Conservation (phyloP, 163 green algal species). For the Trebouxiophyceae sp. region DNA sequence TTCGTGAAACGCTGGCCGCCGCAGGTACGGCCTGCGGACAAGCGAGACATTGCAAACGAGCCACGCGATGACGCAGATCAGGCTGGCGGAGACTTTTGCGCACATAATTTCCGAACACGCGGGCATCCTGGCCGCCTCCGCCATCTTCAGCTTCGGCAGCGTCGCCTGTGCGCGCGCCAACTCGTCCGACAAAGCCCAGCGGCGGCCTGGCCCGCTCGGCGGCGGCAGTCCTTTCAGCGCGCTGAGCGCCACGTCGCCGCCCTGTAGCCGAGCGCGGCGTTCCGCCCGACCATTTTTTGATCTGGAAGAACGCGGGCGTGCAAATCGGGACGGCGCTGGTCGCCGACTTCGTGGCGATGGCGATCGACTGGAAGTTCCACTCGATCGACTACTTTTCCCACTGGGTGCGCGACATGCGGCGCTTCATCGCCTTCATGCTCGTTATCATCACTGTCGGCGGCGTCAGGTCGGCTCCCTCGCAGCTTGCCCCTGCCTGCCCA, state of each 20-base stretch:
- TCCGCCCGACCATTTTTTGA: conserved; percentile 13
- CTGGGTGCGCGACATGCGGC: conserved; percentile 7
- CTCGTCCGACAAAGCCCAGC: no score
- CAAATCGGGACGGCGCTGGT: conserved; percentile 24
- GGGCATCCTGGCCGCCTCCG: conserved; percentile 32
- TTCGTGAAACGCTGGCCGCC: no score
- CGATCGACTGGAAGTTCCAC: conserved; percentile 31
- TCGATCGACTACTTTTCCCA: conserved; percentile 23
- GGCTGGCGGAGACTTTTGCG: conserved; percentile 15
- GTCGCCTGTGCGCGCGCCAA: no score
- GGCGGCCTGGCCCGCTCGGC: conserved; percentile 21
- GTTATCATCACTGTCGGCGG: conserved; percentile 20
- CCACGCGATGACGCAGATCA: conserved; percentile 13
- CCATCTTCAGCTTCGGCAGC: conserved; percentile 32
- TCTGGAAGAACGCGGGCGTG: conserved; percentile 30
- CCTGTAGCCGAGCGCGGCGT: conserved; percentile 5
- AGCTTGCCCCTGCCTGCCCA: neutral
- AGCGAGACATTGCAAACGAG: conserved; percentile 12
- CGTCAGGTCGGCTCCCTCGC: neutral
- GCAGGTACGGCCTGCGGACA: conserved; percentile 17
- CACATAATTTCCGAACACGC: conserved; percentile 20
- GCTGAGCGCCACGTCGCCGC: conserved; percentile 12
- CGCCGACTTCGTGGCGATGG: conserved; percentile 25
- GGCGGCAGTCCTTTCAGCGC: conserved; percentile 30
- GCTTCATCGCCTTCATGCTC: conserved; percentile 14